Percentiles rank a stretch among this genome's conserved stretches.
Conservation (phyloP, 2,329 filamentous ascomycete genomes). For the Elsinoe arachidis region DNA sequence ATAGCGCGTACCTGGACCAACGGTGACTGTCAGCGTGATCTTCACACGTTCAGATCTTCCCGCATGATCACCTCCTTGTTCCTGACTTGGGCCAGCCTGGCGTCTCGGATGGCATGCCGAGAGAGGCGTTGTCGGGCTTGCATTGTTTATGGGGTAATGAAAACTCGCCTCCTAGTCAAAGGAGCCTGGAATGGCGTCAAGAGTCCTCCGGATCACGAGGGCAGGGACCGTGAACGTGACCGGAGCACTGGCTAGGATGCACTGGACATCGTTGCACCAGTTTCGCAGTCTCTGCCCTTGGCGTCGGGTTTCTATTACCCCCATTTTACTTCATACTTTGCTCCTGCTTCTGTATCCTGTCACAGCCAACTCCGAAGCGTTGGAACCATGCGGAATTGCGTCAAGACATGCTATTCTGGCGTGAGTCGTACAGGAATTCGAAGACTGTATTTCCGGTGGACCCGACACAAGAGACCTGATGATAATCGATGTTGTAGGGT, state of each 20-base stretch:
- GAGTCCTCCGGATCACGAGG: neutral
- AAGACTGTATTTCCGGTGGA: neutral
- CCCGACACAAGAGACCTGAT: neutral
- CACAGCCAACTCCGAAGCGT: constrained; percentile 3
- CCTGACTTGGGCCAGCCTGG: neutral
- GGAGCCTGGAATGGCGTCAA: constrained; percentile 11
- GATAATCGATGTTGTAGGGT: neutral
- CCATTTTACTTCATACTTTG: constrained; percentile 13
- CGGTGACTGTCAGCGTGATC: constrained; percentile 3
- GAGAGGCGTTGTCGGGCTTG: neutral
- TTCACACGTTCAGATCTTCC: constrained; percentile 9
- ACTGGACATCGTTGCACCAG: constrained; percentile 2
- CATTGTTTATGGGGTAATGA: constrained; percentile 11
- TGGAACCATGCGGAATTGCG: constrained; percentile 5
- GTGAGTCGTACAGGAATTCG: neutral
- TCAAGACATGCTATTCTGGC: neutral
- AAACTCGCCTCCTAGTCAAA: neutral
- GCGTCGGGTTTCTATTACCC: constrained; percentile 12
- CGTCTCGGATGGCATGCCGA: constrained; percentile 8
- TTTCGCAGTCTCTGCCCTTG: neutral
- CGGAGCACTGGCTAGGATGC: neutral
- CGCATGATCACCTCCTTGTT: constrained; percentile 9
- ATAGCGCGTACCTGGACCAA: constrained; percentile 7
- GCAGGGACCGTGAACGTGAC: neutral
- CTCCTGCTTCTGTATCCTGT: constrained; percentile 8